Percentiles rank a stretch among this genome's conserved stretches.
Evolutionary conservation across 73 alveolate genomes (phyloP).

Genomic region (Uronychia setigera): DNA sequence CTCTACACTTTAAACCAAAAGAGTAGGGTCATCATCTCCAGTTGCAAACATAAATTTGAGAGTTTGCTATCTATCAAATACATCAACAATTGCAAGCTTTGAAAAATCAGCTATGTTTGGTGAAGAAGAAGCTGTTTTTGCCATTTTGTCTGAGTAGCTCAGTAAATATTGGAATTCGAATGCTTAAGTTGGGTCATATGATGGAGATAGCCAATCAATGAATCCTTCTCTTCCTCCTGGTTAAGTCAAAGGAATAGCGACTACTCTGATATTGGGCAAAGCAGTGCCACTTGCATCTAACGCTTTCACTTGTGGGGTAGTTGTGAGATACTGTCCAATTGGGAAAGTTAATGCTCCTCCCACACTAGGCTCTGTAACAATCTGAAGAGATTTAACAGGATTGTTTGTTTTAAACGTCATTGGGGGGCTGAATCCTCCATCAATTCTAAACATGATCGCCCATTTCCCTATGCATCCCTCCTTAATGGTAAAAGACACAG

Average conservation of each 20-base stretch:
- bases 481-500: background rate
- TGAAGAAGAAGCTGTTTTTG: background rate
- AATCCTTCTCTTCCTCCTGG: background rate
- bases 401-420: background rate
- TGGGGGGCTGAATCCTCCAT: background rate
- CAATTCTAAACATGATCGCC: background rate
- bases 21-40: background rate
- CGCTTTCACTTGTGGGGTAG: background rate
- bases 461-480: constrained; percentile 12
- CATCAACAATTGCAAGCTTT: background rate
- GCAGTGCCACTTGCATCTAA: background rate
- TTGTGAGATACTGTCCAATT: background rate
- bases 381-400: background rate
- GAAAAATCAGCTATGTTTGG: background rate
- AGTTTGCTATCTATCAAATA: background rate
- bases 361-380: background rate
- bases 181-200: background rate
- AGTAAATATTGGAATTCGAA: background rate
- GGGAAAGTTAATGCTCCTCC: background rate
- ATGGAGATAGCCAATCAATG: background rate
- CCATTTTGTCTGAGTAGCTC: background rate
- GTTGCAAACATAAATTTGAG: background rate
- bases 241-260: background rate
- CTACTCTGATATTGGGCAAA: background rate
- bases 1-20: background rate